phyloP scores from a whole-genome alignment of 2,329 filamentous ascomycete genomes.

The Talaromyces sp. region DNA sequence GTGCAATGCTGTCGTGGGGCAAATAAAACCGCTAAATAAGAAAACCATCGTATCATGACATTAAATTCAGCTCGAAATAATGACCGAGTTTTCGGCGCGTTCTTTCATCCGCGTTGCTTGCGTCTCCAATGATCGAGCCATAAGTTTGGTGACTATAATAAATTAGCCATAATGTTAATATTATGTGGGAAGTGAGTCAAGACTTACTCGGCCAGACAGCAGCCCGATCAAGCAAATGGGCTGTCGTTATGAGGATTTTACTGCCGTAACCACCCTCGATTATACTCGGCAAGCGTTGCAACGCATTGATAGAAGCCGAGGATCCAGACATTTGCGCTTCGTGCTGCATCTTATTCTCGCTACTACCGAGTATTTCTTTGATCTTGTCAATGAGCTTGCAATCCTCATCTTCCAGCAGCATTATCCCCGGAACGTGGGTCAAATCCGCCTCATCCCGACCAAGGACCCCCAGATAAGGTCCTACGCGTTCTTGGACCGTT shows the following conservation, averaged over 20 bases:
- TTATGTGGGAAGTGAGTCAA: background rate
- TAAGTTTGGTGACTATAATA: slow-evolving; percentile 59
- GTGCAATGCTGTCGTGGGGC: slow-evolving; percentile 5
- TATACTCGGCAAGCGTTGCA: slow-evolving; percentile 53
- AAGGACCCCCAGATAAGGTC: slow-evolving; percentile 78
- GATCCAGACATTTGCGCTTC: slow-evolving; percentile 52
- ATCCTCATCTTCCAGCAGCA: slow-evolving; percentile 90
- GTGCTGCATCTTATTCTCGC: slow-evolving; percentile 73
- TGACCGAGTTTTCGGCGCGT: slow-evolving; percentile 43
- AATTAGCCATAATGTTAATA: background rate
- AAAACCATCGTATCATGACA: background rate
- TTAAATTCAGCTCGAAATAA: slow-evolving; percentile 24
- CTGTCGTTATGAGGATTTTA: slow-evolving; percentile 78
- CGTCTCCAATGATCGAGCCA: slow-evolving; percentile 61
- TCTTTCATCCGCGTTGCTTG: slow-evolving; percentile 62
- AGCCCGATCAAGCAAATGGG: slow-evolving; percentile 81
- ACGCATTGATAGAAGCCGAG: slow-evolving; percentile 47
- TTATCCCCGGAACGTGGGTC: slow-evolving; percentile 74
- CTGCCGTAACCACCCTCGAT: slow-evolving; percentile 72
- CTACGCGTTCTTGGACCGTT: slow-evolving; percentile 90
- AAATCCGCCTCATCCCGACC: slow-evolving; percentile 79
- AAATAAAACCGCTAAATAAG: background rate
- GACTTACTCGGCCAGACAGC: slow-evolving; percentile 85
- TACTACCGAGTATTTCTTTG: slow-evolving; percentile 68
- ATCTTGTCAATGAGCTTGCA: slow-evolving; percentile 79